phyloP scores from a whole-genome alignment of 805 yeast genomes.

The Saccharomycopsis javanensis region DNA sequence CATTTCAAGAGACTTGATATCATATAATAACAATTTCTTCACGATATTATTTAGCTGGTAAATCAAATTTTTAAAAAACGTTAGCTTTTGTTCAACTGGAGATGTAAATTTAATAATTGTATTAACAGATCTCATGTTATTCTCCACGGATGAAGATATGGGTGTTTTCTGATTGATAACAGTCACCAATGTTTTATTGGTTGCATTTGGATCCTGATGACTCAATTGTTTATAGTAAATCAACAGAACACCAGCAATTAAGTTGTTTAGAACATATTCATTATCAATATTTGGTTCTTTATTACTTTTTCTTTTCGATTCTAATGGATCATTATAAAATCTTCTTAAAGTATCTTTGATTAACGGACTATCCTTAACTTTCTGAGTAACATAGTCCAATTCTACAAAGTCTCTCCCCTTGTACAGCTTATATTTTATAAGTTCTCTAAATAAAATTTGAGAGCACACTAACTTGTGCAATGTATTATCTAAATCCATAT shows the following conservation, averaged over 20 bases:
- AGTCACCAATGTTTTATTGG: background rate
- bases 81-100: constrained; percentile 13
- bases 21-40: constrained; percentile 17
- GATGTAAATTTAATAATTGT: constrained; percentile 8
- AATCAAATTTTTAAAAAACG: constrained; percentile 15
- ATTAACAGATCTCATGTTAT: constrained; percentile 8
- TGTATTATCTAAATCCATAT: constrained; percentile 16
- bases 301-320: background rate
- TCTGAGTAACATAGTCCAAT: constrained; percentile 9
- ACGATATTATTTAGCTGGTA: constrained; percentile 13
- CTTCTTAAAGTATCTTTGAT: constrained; percentile 4
- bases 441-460: constrained; percentile 12
- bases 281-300: constrained; percentile 11
- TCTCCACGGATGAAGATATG: background rate
- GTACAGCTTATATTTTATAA: constrained; percentile 3
- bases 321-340: constrained; percentile 1
- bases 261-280: constrained; percentile 12
- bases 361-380: constrained; percentile 3
- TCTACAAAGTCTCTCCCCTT: constrained; percentile 4
- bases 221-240: constrained; percentile 15
- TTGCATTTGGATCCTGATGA: constrained; percentile 4
- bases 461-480: constrained; percentile 17
- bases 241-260: constrained; percentile 13
- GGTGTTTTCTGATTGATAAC: background rate
- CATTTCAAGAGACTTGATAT: constrained; percentile 16